Conservation (phyloP, 495 filamentous ascomycete species). For the Penicillium fimorum region DNA sequence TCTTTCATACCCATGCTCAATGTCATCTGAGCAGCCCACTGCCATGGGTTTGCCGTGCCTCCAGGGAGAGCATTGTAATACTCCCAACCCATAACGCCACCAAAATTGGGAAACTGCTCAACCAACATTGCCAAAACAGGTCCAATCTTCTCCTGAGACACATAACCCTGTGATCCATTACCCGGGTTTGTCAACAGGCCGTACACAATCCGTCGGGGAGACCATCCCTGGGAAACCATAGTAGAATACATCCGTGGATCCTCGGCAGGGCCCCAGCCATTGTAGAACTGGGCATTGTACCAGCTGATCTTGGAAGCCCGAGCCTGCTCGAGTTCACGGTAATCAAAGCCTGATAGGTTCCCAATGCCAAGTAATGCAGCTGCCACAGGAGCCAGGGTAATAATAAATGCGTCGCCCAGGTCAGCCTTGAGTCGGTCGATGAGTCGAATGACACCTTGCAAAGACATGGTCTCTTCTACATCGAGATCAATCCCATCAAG, state of each 20-base stretch:
- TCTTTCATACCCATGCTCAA: conserved; percentile 50
- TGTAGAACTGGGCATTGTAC: conserved; percentile 88
- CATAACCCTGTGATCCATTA: conserved; percentile 61
- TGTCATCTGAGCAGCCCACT: conserved; percentile 64
- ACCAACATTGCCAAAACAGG: conserved; percentile 45
- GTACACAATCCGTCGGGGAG: conserved; percentile 63
- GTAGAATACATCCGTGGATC: conserved; percentile 60
- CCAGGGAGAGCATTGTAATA: conserved; percentile 73
- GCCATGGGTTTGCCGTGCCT: conserved; percentile 59
- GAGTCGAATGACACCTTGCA: conserved; percentile 65
- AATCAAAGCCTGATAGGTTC: conserved; percentile 75
- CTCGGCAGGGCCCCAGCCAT: conserved; percentile 68
- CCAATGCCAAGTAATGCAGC: conserved; percentile 58
- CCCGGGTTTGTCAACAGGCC: conserved; percentile 70
- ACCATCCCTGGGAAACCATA: conserved; percentile 63
- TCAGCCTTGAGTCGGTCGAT: conserved; percentile 70
- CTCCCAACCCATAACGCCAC: conserved; percentile 86
- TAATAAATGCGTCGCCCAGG: conserved; percentile 66
- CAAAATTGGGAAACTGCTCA: conserved; percentile 60
- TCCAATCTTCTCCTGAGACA: conserved; percentile 48
- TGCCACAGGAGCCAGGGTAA: conserved; percentile 79
- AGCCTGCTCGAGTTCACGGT: conserved; percentile 61
- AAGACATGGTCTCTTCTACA: conserved; percentile 76
- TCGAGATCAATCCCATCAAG: conserved; percentile 80
- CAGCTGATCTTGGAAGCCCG: conserved; percentile 66